Evolutionary conservation across 73 alveolate species (phyloP), one percentile per base, ranked within the genome.

Genomic region (Diophrys sp.): DNA sequence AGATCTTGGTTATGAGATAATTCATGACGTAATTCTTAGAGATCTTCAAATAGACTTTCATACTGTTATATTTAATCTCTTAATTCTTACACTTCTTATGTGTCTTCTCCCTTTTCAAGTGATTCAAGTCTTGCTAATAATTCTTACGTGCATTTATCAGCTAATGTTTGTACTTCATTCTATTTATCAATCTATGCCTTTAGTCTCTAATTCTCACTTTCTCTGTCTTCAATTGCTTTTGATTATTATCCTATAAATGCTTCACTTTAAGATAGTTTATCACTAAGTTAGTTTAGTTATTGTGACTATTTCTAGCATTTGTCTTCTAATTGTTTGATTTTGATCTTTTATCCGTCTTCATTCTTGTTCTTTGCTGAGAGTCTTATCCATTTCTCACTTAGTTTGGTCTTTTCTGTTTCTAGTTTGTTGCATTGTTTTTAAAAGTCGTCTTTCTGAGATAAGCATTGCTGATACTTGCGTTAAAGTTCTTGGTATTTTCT

Each of bases 401-500:
- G 73, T 32, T 68, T 29, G 23, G 73, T 78, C 73, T 78, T 78
- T 2, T 78, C 87, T 14, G 29, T 30, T 30, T 78, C 87, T 23
- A 78, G 73, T 68, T 69, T 78, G 14, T n/a, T 25, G 67, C 66
- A 54, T 29, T 68, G 29, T 14, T 74, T 54, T 18, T 8, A 18
- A 1, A 68, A 2, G 1, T 68, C 78, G 5, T 32, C 23, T 23
- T 56, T 66, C 23, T 29, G 31, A 23, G 66, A 29, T 44, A 67
- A 56, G 14, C 71, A 27, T n/a, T 29, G 31, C 23, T 75, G 23
- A 29, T 78, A 78, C 56, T 78, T 78, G 56, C 56, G 28, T 78
- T 78, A 72, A 0, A 78, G 71, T n/a, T 78, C 87, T 67, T 78
- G 87, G 79, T 31, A 78, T 33, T 78, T 78, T 62, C 68, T 78